phyloP scores from a whole-genome alignment of 768 basidiomycete species.

The Boletus barrowsii region DNA sequence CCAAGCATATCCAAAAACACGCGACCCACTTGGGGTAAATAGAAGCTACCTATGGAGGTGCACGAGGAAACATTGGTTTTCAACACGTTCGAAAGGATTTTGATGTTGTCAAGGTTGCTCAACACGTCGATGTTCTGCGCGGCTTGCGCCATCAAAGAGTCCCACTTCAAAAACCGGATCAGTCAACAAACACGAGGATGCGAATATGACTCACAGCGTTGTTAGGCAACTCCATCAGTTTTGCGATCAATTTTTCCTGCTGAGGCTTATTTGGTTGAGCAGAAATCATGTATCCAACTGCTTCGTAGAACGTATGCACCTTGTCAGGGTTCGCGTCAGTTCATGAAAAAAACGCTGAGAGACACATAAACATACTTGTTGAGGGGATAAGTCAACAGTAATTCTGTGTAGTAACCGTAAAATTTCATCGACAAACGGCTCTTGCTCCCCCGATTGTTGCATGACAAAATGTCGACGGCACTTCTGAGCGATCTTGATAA shows the following conservation, averaged over 20 bases:
- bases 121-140: conserved; percentile 90
- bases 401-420: conserved; percentile 87
- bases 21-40: conserved; percentile 93
- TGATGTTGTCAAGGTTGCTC: conserved; percentile 88
- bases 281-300: conserved; percentile 98
- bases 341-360: not conserved
- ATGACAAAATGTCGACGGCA: conserved; percentile 97
- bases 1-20: conserved; percentile 98
- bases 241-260: conserved; percentile 92
- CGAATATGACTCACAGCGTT: conserved; percentile 67
- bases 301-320: conserved; percentile 98
- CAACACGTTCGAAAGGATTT: conserved; percentile 92
- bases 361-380: conserved; percentile 47
- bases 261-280: conserved; percentile 97
- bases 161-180: conserved; percentile 65
- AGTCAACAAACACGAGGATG: not conserved
- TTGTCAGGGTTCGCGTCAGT: conserved; percentile 19
- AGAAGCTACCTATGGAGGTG: conserved; percentile 95
- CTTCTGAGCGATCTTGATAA: conserved; percentile 99
- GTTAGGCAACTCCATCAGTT: conserved; percentile 96
- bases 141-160: conserved; percentile 94
- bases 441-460: conserved; percentile 95
- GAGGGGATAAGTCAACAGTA: conserved; percentile 90
- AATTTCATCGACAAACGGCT: conserved; percentile 98
- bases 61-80: conserved; percentile 99